These are phyloP conservation scores for Suhomyces kunorum DNA, from an alignment of 1,139 yeast species.

Conservation along the genomic window DNA sequence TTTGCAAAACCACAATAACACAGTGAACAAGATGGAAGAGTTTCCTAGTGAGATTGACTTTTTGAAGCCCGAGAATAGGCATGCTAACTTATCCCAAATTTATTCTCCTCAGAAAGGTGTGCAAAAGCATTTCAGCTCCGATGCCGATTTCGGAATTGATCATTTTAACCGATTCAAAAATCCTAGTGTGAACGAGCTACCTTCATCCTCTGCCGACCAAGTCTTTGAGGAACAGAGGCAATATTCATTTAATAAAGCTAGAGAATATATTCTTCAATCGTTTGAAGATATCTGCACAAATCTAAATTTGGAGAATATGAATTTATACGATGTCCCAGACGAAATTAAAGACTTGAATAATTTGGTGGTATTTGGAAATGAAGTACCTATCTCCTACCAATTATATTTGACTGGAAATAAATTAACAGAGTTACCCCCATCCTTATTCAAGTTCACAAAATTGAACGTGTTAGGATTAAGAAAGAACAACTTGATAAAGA, in stretches of 20 bases:
- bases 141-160: constrained; percentile 51
- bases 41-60: constrained; percentile 15
- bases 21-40: constrained; percentile 1
- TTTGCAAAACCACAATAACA: constrained; percentile 4
- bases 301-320: constrained; percentile 46
- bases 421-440: constrained; percentile 52
- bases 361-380: constrained; percentile 40
- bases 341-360: constrained; percentile 57
- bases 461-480: constrained; percentile 57
- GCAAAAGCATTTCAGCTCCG: constrained; percentile 34
- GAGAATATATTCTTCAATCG: constrained; percentile 37
- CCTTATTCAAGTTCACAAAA: constrained; percentile 49
- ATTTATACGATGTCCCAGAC: constrained; percentile 49
- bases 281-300: constrained; percentile 42
- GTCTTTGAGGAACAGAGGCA: constrained; percentile 12
- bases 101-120: constrained; percentile 13
- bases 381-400: constrained; percentile 39
- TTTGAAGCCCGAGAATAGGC: constrained; percentile 9
- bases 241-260: constrained; percentile 25
- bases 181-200: constrained; percentile 29
- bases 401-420: constrained; percentile 53
- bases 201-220: constrained; percentile 24
- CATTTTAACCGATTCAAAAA: constrained; percentile 43
- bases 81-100: constrained; percentile 7
- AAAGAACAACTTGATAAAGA: constrained; percentile 46